Percentiles rank a stretch among this genome's conserved stretches.
Conservation (phyloP, 2,329 filamentous ascomycete species). For the Talaromyces sp. region DNA sequence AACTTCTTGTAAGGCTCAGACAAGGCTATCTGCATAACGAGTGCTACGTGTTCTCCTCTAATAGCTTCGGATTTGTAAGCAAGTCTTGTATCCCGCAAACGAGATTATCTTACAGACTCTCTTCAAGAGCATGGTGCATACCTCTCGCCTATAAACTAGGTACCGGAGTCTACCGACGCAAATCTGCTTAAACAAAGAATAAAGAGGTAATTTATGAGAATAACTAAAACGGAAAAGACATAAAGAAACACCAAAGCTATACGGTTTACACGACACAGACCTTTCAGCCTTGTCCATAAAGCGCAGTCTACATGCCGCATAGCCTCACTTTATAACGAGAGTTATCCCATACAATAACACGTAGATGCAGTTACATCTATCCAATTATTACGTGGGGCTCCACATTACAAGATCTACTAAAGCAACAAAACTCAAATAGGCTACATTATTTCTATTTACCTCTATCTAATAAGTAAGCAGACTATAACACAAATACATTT, state of each 20-base stretch:
- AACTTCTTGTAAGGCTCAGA: background rate
- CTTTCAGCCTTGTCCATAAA: slow-evolving; percentile 7
- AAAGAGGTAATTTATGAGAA: background rate
- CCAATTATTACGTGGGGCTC: background rate
- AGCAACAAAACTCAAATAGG: too few species aligned
- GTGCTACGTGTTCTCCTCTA: background rate
- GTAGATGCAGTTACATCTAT: background rate
- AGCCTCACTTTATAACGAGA: background rate
- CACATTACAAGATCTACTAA: background rate
- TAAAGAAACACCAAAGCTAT: background rate
- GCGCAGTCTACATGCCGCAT: background rate
- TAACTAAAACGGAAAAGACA: background rate
- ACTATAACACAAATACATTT: background rate
- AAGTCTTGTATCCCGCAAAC: background rate
- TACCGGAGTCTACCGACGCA: background rate
- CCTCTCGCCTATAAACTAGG: background rate
- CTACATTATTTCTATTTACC: background rate
- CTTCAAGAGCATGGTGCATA: background rate
- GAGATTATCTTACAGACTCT: background rate
- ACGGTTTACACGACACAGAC: background rate
- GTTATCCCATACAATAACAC: background rate
- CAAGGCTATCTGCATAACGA: background rate
- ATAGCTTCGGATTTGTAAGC: background rate
- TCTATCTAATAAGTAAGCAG: background rate
- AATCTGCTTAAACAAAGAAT: background rate